Base-by-base conservation (phyloP, 164 flowering plant genomes). In the Macadamia tetraphylla region DNA sequence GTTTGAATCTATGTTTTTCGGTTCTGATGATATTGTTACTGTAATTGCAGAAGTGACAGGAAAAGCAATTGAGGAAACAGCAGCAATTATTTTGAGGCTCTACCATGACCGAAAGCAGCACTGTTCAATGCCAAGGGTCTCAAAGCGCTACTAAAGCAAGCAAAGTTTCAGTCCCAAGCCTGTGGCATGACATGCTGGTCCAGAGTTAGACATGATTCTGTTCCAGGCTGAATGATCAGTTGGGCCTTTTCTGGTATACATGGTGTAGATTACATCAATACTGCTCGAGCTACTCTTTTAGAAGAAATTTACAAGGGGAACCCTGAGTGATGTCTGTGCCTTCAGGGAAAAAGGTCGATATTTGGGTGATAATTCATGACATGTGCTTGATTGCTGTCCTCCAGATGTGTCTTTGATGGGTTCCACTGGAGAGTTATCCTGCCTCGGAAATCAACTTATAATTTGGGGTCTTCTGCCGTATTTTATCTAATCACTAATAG, bases 41-140 rank as follows among this genome's bases (percentile, higher is more conserved):
- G 64, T 74, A 62, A 32, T 77, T 79, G 74, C 88, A 93, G 98
- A 91, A 68, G 98, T 93, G 74, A 89, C 97, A 18, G 94, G 91
- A 51, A 93, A 84, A 74, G 97, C 97, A 15, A 85, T 93, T 72
- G 96, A 93, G 81, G 98, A 93, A 79, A 93, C 92, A 31, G 97
- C 98, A 63, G 91, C 97, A 3, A 81, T 91, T 60, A 73, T 93
- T 44, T 75, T 88, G 77, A 87, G 91, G 76, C 86, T 89, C 58
- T 86, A 81, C 71, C 94, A 93, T 67, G 98, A 93, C 71, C 72
- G 94, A 63, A 87, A 81, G 70, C 78, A 86, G 61, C 88, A 60
- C 69, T 86, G 88, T 73, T 75, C 83, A 29, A 87, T 91, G 91
- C 92, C 97, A 3, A 78, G 94, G 62, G 91, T 94, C 62, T 91